phyloP scores from a whole-genome alignment of 352 stramenopile species.

The Globisporangium apiculatum region DNA sequence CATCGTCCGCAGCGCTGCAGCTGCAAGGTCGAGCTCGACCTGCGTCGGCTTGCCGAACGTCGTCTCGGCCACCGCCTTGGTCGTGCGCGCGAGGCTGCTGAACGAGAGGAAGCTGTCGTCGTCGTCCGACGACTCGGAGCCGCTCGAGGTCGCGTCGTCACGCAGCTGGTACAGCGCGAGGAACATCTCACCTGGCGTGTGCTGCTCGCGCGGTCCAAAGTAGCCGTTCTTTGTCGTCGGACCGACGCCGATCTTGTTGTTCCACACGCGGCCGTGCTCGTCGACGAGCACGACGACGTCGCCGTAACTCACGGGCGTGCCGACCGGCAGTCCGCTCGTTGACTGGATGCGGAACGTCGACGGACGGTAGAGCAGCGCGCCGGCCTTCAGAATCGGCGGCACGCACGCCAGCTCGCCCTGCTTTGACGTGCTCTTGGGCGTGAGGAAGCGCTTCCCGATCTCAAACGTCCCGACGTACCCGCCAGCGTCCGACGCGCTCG shows the following conservation, averaged over 20 bases:
- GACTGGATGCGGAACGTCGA: slow-evolving; percentile 69
- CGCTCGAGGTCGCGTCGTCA: slow-evolving; percentile 30
- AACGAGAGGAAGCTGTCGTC: slow-evolving; percentile 67
- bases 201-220: slow-evolving; percentile 64
- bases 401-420: slow-evolving; percentile 62
- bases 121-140: slow-evolving; percentile 48
- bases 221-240: slow-evolving; percentile 75
- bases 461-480: slow-evolving; percentile 74
- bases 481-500: slow-evolving; percentile 10
- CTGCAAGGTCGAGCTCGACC: slow-evolving; percentile 41
- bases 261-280: slow-evolving; percentile 58
- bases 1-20: slow-evolving; percentile 41
- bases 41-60: slow-evolving; percentile 60
- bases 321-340: slow-evolving; percentile 39
- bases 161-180: slow-evolving; percentile 66
- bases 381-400: slow-evolving; percentile 34
- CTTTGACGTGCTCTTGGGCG: slow-evolving; percentile 54
- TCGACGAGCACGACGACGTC: slow-evolving; percentile 81
- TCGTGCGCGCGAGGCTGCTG: slow-evolving; percentile 43
- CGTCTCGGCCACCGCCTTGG: slow-evolving; percentile 60
- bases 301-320: slow-evolving; percentile 70
- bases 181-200: slow-evolving; percentile 74
- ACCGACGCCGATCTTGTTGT: slow-evolving; percentile 80
- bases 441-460: slow-evolving; percentile 45
- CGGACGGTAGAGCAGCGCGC: slow-evolving; percentile 30